phyloP scores from a whole-genome alignment of 129 eudicot species.

The Chrysanthemum seticuspe region DNA sequence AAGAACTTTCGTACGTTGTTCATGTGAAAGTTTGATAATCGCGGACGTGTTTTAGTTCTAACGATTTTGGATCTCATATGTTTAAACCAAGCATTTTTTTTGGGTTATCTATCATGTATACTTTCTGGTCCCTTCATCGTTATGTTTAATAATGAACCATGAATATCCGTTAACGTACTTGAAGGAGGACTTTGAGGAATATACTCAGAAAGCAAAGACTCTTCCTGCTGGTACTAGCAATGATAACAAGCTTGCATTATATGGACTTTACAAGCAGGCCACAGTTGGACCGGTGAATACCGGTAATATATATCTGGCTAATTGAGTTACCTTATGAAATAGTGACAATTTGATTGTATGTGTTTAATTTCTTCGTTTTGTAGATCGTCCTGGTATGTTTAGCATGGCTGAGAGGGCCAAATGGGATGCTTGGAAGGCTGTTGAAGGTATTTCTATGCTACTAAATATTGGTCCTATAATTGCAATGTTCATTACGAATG shows the following conservation, averaged over 20 bases:
- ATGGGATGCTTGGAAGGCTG: constrained; percentile 98
- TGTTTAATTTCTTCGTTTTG: neutral
- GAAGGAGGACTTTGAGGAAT: constrained; percentile 80
- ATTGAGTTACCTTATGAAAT: neutral
- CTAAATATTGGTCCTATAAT: neutral
- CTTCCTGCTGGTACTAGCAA: constrained; percentile 56
- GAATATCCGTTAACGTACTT: neutral
- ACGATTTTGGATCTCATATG: too few species aligned
- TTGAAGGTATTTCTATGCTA: constrained; percentile 51
- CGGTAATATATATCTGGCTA: constrained; percentile 36
- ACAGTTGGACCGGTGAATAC: constrained; percentile 74
- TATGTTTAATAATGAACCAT: neutral
- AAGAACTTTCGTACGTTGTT: too few species aligned
- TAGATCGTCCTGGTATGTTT: constrained; percentile 74
- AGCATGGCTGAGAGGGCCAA: constrained; percentile 76
- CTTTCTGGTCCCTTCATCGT: neutral
- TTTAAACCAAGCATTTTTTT: too few species aligned
- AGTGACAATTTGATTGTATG: neutral
- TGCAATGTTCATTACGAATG: neutral
- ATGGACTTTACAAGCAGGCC: constrained; percentile 83
- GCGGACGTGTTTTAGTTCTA: too few species aligned
- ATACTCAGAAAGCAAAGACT: constrained; percentile 73
- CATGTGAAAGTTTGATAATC: too few species aligned
- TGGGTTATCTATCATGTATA: neutral
- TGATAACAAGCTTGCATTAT: constrained; percentile 60